These are phyloP conservation scores for Polysphondylium violaceum DNA, from an alignment of 78 protist species.

Conservation along the genomic window DNA sequence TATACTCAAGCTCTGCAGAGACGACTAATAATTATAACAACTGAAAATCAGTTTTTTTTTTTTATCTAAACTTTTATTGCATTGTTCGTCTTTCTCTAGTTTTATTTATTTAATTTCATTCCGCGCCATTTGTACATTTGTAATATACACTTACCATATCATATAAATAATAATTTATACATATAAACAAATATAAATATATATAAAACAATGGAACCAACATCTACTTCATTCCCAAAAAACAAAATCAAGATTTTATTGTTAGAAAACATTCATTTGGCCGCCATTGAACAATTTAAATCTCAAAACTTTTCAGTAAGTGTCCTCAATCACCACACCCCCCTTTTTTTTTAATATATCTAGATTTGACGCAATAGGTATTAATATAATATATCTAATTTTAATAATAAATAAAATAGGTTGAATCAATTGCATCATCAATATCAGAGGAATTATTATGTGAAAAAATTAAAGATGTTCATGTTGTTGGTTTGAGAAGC, in stretches of 20 bases:
- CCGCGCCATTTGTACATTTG: no score
- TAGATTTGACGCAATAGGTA: not conserved
- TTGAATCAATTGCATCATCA: slow-evolving; percentile 72
- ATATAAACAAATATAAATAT: not conserved
- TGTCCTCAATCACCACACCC: not conserved
- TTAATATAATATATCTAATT: not conserved
- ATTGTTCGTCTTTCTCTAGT: no score
- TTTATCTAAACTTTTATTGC: no score
- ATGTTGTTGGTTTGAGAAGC: slow-evolving; percentile 89
- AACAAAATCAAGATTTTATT: slow-evolving; percentile 88
- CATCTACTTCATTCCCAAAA: slow-evolving; percentile 62
- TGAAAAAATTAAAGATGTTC: slow-evolving; percentile 87
- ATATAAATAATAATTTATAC: not conserved
- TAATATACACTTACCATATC: no score
- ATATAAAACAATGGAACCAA: slow-evolving; percentile 9
- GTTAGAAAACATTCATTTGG: slow-evolving; percentile 88
- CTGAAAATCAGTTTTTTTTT: no score
- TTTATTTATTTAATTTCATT: no score
- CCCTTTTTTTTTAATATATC: not conserved
- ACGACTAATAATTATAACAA: no score
- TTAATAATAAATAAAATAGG: slow-evolving; percentile 1
- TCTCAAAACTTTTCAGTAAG: slow-evolving; percentile 83
- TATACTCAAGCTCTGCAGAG: no score
- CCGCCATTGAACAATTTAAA: slow-evolving; percentile 79
- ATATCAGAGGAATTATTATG: slow-evolving; percentile 83